Evolutionary conservation across 1,284 basidiomycete species (phyloP).

Genomic region (Heliocybe sulcata): DNA sequence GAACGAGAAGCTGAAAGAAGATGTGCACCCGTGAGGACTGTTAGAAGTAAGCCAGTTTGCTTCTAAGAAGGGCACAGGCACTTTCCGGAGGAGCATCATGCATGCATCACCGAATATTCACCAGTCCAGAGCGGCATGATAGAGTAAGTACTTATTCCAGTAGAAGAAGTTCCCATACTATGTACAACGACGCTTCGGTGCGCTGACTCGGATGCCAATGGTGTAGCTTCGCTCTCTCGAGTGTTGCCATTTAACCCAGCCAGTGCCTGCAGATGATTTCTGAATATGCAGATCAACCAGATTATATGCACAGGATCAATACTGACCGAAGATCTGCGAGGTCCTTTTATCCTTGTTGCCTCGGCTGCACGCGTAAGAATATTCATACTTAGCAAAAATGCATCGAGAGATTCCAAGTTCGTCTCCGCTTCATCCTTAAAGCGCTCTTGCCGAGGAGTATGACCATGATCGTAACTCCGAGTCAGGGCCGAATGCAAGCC

Average conservation of each 20-base stretch:
- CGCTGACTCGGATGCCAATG: too few species aligned
- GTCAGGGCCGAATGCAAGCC: not conserved
- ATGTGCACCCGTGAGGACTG: not conserved
- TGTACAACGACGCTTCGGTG: not conserved
- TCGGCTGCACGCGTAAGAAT: too few species aligned
- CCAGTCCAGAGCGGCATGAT: not conserved
- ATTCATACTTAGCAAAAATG: not conserved
- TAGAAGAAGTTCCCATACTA: not conserved
- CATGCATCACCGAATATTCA: not conserved
- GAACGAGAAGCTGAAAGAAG: not conserved
- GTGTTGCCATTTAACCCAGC: too few species aligned
- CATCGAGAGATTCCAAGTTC: not conserved
- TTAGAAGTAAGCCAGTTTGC: not conserved
- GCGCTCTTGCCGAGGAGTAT: not conserved
- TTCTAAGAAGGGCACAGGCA: not conserved
- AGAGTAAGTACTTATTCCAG: not conserved
- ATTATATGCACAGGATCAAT: too few species aligned
- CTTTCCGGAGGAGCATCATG: slow-evolving; percentile 1
- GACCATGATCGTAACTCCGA: not conserved
- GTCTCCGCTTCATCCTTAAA: not conserved
- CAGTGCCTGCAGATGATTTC: too few species aligned
- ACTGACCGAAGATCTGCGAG: too few species aligned
- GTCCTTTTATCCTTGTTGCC: too few species aligned
- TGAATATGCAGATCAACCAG: too few species aligned
- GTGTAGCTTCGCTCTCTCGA: too few species aligned